Evolutionary conservation across 768 basidiomycete species (phyloP).

Genomic region (Boletus fagicola): DNA sequence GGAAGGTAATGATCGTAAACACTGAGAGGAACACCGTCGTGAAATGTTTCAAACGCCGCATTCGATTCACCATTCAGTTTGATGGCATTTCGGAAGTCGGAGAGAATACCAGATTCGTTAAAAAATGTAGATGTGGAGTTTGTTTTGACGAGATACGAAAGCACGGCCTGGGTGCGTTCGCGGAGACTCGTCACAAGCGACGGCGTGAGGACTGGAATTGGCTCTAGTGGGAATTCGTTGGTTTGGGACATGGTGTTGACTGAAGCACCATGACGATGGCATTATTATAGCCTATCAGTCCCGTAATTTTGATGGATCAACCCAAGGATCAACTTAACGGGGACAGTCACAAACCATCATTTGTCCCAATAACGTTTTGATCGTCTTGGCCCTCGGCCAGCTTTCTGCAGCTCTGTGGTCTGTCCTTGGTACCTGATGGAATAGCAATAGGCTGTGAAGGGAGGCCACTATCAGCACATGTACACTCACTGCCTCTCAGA

Average conservation of each 20-base stretch:
- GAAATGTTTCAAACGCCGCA: slow-evolving; percentile 7
- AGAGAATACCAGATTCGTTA: slow-evolving; percentile 13
- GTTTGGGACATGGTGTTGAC: neutral
- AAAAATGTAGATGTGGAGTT: slow-evolving; percentile 22
- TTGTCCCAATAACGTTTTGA: neutral
- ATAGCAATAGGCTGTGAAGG: neutral
- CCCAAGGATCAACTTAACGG: too few species aligned
- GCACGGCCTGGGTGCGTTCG: slow-evolving; percentile 22
- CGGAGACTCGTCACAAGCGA: slow-evolving; percentile 17
- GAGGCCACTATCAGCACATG: neutral
- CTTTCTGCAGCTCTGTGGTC: neutral
- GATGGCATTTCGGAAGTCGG: slow-evolving; percentile 13
- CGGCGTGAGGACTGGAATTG: slow-evolving; percentile 12
- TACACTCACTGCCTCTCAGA: neutral
- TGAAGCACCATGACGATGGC: neutral
- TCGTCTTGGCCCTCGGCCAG: too few species aligned
- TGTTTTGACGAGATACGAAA: slow-evolving; percentile 22
- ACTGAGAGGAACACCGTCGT: slow-evolving; percentile 18
- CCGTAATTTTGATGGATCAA: too few species aligned
- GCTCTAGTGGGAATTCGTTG: slow-evolving; percentile 16
- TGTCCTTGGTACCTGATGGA: neutral
- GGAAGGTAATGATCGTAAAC: slow-evolving; percentile 20
- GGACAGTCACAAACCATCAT: neutral
- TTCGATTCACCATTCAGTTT: neutral
- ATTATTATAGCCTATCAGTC: neutral